A percentile compares a stretch with the other conserved stretches of the same genome.
phyloP scores from a whole-genome alignment of 164 flowering plant genomes.

The Berberis thunbergii region DNA sequence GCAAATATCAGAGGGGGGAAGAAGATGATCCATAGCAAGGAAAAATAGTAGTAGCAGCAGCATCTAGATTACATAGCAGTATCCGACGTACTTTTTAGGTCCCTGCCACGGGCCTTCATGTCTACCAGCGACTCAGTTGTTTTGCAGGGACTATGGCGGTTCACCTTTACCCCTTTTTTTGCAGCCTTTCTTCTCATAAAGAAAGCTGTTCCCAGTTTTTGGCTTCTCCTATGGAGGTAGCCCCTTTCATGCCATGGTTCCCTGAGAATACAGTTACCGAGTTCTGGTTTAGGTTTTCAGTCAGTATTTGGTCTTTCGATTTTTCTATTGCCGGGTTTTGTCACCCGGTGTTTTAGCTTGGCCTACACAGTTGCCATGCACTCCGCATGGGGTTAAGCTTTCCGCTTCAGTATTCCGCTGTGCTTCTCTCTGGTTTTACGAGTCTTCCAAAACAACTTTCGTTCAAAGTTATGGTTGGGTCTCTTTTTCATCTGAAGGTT shows the following conservation, averaged over 20 bases:
- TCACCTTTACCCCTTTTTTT: constrained; percentile 27
- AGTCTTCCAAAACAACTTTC: constrained; percentile 5
- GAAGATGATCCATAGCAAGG: neutral
- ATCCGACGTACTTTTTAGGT: constrained; percentile 32
- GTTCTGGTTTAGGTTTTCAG: constrained; percentile 17
- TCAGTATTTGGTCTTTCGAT: neutral
- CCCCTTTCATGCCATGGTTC: constrained; percentile 20
- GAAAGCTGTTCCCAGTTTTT: constrained; percentile 40
- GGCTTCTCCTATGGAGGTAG: constrained; percentile 13
- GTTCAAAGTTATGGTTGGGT: constrained; percentile 1
- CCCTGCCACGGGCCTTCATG: constrained; percentile 26
- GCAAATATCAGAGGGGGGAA: neutral
- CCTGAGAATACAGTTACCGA: constrained; percentile 27
- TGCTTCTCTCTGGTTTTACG: constrained; percentile 4
- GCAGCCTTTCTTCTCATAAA: constrained; percentile 29
- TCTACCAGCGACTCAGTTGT: constrained; percentile 15
- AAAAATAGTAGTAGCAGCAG: constrained; percentile 4
- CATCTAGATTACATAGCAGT: constrained; percentile 8
- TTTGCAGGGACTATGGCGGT: constrained; percentile 27
- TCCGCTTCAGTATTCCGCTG: constrained; percentile 1
- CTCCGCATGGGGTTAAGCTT: neutral
- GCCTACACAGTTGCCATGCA: neutral
- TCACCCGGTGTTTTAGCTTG: constrained; percentile 4
- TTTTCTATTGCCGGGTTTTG: neutral
- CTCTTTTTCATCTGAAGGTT: neutral